Percentiles rank a stretch among this genome's conserved stretches.
Conservation (phyloP, 768 basidiomycete genomes). For the Lyophyllum decastes region DNA sequence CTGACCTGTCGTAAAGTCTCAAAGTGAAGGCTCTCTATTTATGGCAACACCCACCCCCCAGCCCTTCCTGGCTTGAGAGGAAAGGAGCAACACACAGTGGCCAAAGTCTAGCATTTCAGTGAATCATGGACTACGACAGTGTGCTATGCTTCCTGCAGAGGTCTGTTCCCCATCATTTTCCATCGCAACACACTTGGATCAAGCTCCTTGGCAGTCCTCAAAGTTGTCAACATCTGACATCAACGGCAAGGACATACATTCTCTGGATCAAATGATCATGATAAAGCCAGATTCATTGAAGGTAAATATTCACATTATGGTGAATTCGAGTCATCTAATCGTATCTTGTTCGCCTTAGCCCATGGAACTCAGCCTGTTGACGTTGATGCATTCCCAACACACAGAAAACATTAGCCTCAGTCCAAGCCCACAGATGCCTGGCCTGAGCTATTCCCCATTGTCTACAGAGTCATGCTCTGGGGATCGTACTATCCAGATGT, state of each 20-base stretch:
- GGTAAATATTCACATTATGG: background rate
- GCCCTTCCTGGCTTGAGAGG: constrained; percentile 22
- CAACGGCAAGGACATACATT: constrained; percentile 61
- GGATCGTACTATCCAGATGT: constrained; percentile 59
- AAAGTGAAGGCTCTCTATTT: constrained; percentile 46
- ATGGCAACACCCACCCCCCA: constrained; percentile 17
- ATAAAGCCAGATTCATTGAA: background rate
- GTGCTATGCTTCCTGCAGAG: constrained; percentile 42
- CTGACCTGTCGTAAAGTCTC: constrained; percentile 47
- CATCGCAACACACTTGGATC: background rate
- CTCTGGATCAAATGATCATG: constrained; percentile 4
- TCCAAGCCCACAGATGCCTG: constrained; percentile 54
- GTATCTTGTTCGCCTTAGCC: background rate
- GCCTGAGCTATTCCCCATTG: constrained; percentile 59
- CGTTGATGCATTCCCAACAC: background rate
- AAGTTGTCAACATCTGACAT: background rate
- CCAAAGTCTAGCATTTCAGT: background rate
- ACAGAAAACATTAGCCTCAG: constrained; percentile 23
- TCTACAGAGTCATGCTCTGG: constrained; percentile 58
- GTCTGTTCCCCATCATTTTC: constrained; percentile 16
- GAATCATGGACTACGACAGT: constrained; percentile 35
- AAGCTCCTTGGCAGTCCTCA: constrained; percentile 6
- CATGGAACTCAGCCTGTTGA: background rate
- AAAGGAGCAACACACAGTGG: constrained; percentile 3
- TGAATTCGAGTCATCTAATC: background rate